phyloP scores from a whole-genome alignment of 805 yeast species.

The Ogataea dorogensis region DNA sequence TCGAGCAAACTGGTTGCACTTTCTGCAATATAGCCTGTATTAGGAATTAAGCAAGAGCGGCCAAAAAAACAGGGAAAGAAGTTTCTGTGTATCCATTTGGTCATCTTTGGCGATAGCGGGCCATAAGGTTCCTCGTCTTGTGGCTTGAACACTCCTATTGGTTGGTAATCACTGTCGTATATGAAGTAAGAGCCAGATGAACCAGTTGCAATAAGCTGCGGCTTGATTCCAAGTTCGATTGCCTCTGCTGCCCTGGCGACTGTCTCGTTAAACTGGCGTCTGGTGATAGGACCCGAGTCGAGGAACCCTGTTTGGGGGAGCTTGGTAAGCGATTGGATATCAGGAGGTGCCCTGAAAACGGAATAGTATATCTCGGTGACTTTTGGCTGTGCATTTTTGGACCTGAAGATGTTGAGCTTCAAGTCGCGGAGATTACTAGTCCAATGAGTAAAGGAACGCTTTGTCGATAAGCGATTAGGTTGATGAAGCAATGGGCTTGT shows the following conservation, averaged over 20 bases:
- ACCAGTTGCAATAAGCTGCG: constrained; percentile 58
- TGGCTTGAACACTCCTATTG: constrained; percentile 69
- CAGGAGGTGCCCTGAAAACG: constrained; percentile 47
- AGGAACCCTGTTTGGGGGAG: constrained; percentile 29
- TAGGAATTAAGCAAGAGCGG: constrained; percentile 67
- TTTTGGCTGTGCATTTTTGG: constrained; percentile 23
- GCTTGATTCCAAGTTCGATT: constrained; percentile 45
- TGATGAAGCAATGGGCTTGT: constrained; percentile 1
- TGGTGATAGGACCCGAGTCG: constrained; percentile 29
- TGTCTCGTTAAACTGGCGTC: constrained; percentile 36
- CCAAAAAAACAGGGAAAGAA: constrained; percentile 79
- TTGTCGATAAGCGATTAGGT: constrained; percentile 5
- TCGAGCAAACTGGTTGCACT: constrained; percentile 71
- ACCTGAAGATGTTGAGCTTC: constrained; percentile 9
- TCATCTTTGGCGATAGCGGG: constrained; percentile 75
- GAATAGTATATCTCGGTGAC: constrained; percentile 49
- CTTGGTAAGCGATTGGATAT: constrained; percentile 25
- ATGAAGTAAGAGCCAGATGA: constrained; percentile 72
- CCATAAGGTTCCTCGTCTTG: constrained; percentile 83
- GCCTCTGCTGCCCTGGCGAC: constrained; percentile 46
- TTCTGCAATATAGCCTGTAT: constrained; percentile 69
- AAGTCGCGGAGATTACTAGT: constrained; percentile 17
- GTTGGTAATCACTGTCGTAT: constrained; percentile 34
- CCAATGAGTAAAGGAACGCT: constrained; percentile 16
- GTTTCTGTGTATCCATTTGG: constrained; percentile 74